These are phyloP conservation scores for Penicillium subrubescens DNA, from an alignment of 495 filamentous ascomycete species.

Conservation along the genomic window DNA sequence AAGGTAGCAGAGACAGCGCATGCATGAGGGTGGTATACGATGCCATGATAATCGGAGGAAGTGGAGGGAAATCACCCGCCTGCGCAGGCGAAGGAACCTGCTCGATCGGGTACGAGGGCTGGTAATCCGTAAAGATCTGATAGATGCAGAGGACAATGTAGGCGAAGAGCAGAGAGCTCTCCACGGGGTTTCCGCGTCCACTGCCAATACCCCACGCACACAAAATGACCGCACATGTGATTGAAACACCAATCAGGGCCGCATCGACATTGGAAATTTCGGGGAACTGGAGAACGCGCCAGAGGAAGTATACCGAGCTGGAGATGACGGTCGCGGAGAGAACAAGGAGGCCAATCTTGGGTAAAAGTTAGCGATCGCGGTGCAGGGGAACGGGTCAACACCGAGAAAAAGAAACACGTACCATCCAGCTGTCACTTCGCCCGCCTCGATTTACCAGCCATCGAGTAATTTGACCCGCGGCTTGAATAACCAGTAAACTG, in stretches of 20 bases:
- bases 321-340: constrained; percentile 89
- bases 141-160: constrained; percentile 97
- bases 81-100: constrained; percentile 55
- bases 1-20: constrained; percentile 78
- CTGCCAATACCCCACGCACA: constrained; percentile 93
- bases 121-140: constrained; percentile 98
- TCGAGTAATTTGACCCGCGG: constrained; percentile 89
- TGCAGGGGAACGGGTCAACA: constrained; percentile 8
- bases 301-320: constrained; percentile 93
- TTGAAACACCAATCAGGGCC: constrained; percentile 84
- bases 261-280: constrained; percentile 93
- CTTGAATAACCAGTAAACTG: constrained; percentile 92
- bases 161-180: constrained; percentile 93
- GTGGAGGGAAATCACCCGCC: constrained; percentile 82
- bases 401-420: constrained; percentile 45
- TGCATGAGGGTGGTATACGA: constrained; percentile 90
- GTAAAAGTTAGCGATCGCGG: constrained; percentile 21
- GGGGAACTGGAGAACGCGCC: constrained; percentile 90
- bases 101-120: constrained; percentile 67
- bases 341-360: constrained; percentile 82
- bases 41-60: constrained; percentile 98
- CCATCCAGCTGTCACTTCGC: constrained; percentile 95
- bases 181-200: constrained; percentile 92
- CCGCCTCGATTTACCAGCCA: constrained; percentile 89
- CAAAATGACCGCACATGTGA: constrained; percentile 88